Base-by-base conservation (phyloP, 2,329 filamentous ascomycete genomes). In the Diaporthe sp. region DNA sequence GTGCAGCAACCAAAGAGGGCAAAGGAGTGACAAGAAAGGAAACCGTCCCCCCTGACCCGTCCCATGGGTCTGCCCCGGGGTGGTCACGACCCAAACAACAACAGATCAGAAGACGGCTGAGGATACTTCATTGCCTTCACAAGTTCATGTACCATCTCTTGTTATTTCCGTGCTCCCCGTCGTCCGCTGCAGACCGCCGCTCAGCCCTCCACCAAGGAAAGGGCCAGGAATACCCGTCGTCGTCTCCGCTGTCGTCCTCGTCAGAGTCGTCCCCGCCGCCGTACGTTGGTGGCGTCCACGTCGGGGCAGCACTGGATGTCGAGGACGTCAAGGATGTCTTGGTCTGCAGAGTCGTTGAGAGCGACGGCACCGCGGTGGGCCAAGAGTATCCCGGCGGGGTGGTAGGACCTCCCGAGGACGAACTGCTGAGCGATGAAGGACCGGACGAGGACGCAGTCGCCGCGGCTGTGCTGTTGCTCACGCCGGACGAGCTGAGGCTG, bases 21-120 rank as follows among this genome's bases (percentile, higher is more conserved):
- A 59, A 76, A 76, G 55, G 75, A 76, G 55, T 55, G 75, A 73
- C 75, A 59, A 75, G 75, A 76, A 76, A 28, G 37, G 19, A 75
- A 76, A 39, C 49, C 46, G 53, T 17, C 15, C 68, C 46, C 49
- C 25, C 19, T 28, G 42, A 49, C 31, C 58, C 31, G 12, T 17
- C 19, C n/a, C 44, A 53, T 25, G 7, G 28, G 57, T 31, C 25
- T 25, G 28, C 19, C 49, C 42, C n/a, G 25, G 15, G 28, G 46
- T 13, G 39, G 17, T 8, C 37, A 9, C 44, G 19, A 72, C n/a
- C 10, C 19, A 49, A 44, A 44, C 22, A 15, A 42, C 25, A 65
- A 42, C 42, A 42, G 55, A 34, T 25, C 22, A 31, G 19, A 42
- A 28, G 37, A 62, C 25, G 31, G 25, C 15, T 15, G 17, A 13